Conservation (phyloP, 306 rosid species). For the Ormosia semicastrata region DNA sequence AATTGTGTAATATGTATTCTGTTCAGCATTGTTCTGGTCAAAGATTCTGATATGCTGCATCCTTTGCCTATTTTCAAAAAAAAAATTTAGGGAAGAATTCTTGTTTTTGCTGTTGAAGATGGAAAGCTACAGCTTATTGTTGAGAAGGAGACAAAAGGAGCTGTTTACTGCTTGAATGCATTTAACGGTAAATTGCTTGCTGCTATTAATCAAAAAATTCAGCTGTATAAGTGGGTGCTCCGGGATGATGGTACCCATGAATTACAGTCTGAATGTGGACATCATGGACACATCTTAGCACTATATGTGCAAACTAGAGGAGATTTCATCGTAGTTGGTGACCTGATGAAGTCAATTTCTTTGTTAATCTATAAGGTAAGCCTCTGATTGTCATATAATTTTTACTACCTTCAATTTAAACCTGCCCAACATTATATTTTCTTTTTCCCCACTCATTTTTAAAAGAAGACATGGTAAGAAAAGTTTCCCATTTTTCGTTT, state of each 20-base stretch:
- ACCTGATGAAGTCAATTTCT: slow-evolving; percentile 74
- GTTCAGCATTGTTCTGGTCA: background rate
- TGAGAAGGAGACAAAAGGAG: slow-evolving; percentile 79
- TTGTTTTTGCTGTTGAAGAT: slow-evolving; percentile 73
- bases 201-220: slow-evolving; percentile 79
- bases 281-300: slow-evolving; percentile 79
- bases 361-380: slow-evolving; percentile 73
- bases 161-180: slow-evolving; percentile 72
- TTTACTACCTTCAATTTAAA: background rate
- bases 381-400: background rate
- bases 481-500: background rate
- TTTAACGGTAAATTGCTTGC: slow-evolving; percentile 78
- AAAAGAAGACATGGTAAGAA: background rate
- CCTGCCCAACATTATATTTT: too few relatives aligned
- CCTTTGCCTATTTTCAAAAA: background rate
- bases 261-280: slow-evolving; percentile 82
- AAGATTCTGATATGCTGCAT: background rate
- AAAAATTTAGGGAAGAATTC: slow-evolving; percentile 61
- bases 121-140: slow-evolving; percentile 77
- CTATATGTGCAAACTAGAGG: slow-evolving; percentile 81
- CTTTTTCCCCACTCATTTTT: background rate
- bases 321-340: slow-evolving; percentile 77
- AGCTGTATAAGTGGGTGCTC: slow-evolving; percentile 75
- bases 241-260: slow-evolving; percentile 75
- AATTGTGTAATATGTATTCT: background rate